Evolutionary conservation across 2,329 filamentous ascomycete species (phyloP).

Genomic region (Penicillium sp.): DNA sequence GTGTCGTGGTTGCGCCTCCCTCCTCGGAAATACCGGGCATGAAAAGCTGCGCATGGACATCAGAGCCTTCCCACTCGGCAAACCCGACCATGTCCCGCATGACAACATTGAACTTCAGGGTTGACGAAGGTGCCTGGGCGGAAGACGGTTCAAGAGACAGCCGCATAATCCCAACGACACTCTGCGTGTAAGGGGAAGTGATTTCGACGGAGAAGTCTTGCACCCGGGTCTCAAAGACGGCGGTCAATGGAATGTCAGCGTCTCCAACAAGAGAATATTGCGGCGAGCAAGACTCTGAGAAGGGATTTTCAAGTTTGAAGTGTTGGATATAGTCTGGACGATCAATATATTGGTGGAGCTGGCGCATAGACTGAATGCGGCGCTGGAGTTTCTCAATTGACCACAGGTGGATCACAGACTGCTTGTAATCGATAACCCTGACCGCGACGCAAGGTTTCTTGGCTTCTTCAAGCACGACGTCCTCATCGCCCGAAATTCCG

Average conservation of each 20-base stretch:
- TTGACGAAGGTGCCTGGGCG: constrained; percentile 84
- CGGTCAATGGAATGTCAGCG: constrained; percentile 82
- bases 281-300: constrained; percentile 84
- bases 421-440: constrained; percentile 84
- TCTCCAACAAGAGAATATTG: constrained; percentile 91
- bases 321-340: constrained; percentile 92
- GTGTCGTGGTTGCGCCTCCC: constrained; percentile 87
- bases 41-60: constrained; percentile 96
- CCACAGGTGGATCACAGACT: constrained; percentile 84
- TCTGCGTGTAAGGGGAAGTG: constrained; percentile 84
- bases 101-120: constrained; percentile 95
- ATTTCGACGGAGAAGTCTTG: constrained; percentile 93
- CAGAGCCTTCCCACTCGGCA: constrained; percentile 87
- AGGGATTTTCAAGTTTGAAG: constrained; percentile 87
- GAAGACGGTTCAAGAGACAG: constrained; percentile 90
- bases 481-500: constrained; percentile 80
- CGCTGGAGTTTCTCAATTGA: constrained; percentile 87
- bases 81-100: constrained; percentile 97
- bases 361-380: constrained; percentile 85
- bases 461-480: constrained; percentile 72
- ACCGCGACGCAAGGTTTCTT: constrained; percentile 88
- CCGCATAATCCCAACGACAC: constrained; percentile 84
- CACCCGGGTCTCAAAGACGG: constrained; percentile 89
- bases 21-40: constrained; percentile 85
- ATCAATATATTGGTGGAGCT: constrained; percentile 94